Evolutionary conservation across 768 basidiomycete species (phyloP), one percentile per base, ranked within the genome.

Genomic region (Pleurotus platypus): DNA sequence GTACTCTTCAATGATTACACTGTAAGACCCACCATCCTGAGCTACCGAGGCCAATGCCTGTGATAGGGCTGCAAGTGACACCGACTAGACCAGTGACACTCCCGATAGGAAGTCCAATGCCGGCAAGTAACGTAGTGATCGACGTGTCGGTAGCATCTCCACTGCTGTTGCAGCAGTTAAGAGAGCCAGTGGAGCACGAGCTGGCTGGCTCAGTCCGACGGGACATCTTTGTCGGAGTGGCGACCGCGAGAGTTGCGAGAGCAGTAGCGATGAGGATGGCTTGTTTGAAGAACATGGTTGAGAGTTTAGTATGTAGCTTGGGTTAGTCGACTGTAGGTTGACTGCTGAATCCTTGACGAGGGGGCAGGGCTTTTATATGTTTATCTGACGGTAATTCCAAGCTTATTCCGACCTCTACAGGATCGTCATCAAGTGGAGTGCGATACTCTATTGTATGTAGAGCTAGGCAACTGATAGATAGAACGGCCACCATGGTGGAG

Each of bases 31-130:
- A 61, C 66, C 65, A 69, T 12, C 61, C 62, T 46, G 40, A 63
- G 22, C 69, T 62, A 9, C 60, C 59, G 38, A 56, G 51, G 7
- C 70, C 70, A 51, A 71, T 54, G 51, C 69, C 57, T 20, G 60
- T 59, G 54, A 73, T 62, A 18, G 72, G 72, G 43, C 62, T 63
- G 65, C 72, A 74, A 51, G 54, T 67, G 8, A 73, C 63, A 42
- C 60, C 67, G 59, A 66, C 35, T 9, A 65, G 58, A 37, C 59
- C 65, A 38, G 58, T 64, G 27, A 68, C 51, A 18, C 40, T 56
- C 13, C 56, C 55, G 12, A 63, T 40, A 39, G 56, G 60, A 6
- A 69, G 56, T 5, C 70, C 71, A 59, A 72, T 56, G 50, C 69
- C 63, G 15, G 64, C 66, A 46, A 69, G 64, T 18, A 64, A 11